Evolutionary conservation across 2,329 filamentous ascomycete species (phyloP), one percentile per base, ranked within the genome.

Genomic region (Nemania diffusa): DNA sequence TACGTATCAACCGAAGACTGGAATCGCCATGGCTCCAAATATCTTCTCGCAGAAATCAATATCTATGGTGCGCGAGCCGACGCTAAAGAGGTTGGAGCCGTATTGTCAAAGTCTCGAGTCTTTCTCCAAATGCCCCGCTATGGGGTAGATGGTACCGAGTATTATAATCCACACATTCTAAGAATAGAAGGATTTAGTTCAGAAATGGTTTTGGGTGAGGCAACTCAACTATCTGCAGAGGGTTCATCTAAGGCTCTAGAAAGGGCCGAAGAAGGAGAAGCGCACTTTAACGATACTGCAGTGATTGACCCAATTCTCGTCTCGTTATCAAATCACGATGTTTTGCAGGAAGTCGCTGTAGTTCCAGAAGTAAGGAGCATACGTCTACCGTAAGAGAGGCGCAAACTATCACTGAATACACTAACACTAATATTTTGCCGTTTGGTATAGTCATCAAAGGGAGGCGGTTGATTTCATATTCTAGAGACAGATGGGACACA

Each of bases 161-260:
- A 68, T 37, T 65, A 68, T 27, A 64, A 62, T 51, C 65, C 65
- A 13, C 65, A 68, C n/a, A 53, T 68, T 55, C 52, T 68, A 32
- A 56, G 60, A 51, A 24, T 59, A 34, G 29, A 60, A 50, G 46
- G 37, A 24, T 53, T 22, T 32, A 9, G n/a, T 32, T 44, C 48
- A 22, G 37, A 61, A 22, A 7, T 27, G 2, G 20, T 2, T 48
- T 27, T n/a, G 2, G 5, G 32, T 15, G 58, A 61, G n/a, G 29
- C 53, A 53, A 20, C 13, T 9, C 15, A 32, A 8, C 1, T 15
- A 44, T 53, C 22, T 3, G 15, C 48, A 27, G 5, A 32, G 22
- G 4, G 5, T 8, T 3, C 9, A 17, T 44, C 34, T 44, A 20
- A 53, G 15, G n/a, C 55, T 22, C 22, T 24, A 11, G 48, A 26